Evolutionary conservation across 179 eudicot species (phyloP).

Genomic region (Pouteria campechiana): DNA sequence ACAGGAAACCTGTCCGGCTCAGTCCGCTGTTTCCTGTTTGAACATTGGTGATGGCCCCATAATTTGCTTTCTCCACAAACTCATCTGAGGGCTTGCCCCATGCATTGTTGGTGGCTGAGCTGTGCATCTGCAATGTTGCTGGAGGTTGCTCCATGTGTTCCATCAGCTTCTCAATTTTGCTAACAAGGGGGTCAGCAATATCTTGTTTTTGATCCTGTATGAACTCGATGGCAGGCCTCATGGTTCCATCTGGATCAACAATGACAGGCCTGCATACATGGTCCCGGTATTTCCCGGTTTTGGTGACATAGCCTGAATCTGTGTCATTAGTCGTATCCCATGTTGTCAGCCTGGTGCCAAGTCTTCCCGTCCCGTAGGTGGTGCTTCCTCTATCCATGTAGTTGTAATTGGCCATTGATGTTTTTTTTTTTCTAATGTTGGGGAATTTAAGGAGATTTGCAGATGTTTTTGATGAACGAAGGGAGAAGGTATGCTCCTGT

Average conservation of each 20-base stretch:
- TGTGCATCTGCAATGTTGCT: too few relatives aligned
- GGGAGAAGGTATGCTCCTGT: too few relatives aligned
- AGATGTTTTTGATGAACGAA: too few relatives aligned
- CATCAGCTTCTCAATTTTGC: background rate
- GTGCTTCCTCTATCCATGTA: background rate
- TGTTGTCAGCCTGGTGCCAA: background rate
- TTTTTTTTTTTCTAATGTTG: background rate
- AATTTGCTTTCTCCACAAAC: too few relatives aligned
- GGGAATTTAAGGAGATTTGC: too few relatives aligned
- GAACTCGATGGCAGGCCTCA: background rate
- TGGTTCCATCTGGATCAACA: background rate
- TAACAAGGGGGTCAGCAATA: background rate
- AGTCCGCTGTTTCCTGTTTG: background rate
- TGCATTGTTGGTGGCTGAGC: background rate
- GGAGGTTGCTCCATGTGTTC: too few relatives aligned
- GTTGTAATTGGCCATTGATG: background rate
- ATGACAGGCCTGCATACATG: background rate
- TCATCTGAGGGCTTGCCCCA: background rate
- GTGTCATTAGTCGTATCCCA: background rate
- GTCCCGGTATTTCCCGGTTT: too few relatives aligned
- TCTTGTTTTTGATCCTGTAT: background rate
- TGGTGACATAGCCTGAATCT: too few relatives aligned
- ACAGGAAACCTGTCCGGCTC: background rate
- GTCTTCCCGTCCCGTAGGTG: background rate
- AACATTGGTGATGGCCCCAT: background rate